These are phyloP conservation scores for Lactarius deliciosus DNA, from an alignment of 768 basidiomycete species.

Conservation along the genomic window DNA sequence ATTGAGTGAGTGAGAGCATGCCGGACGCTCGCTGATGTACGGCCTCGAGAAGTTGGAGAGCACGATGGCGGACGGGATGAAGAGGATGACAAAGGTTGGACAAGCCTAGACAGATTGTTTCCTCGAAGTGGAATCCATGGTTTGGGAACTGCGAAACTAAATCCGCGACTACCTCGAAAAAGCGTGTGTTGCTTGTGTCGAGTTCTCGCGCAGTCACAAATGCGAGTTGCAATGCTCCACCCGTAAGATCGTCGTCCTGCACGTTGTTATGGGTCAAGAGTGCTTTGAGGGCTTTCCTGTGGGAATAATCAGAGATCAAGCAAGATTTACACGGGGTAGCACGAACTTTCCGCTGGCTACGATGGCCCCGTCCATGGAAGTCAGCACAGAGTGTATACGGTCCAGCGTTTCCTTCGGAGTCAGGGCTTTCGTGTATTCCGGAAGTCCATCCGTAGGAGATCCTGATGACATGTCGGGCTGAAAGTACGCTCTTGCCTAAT, in stretches of 20 bases:
- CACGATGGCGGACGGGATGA: conserved; percentile 61
- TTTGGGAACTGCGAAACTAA: conserved; percentile 54
- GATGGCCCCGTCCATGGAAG: conserved; percentile 51
- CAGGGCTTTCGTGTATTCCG: conserved; percentile 55
- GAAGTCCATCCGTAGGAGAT: conserved; percentile 63
- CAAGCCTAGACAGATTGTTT: conserved; percentile 73
- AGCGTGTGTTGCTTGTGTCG: conserved; percentile 56
- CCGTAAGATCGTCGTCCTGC: conserved; percentile 54
- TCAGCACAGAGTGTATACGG: conserved; percentile 66
- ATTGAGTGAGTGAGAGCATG: conserved; percentile 63
- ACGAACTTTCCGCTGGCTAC: conserved; percentile 67
- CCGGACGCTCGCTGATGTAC: conserved; percentile 70
- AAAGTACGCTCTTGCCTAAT: conserved; percentile 77
- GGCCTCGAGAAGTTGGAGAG: conserved; percentile 74
- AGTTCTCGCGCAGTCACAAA: conserved; percentile 57
- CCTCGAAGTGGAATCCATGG: conserved; percentile 70
- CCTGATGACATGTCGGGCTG: conserved; percentile 55
- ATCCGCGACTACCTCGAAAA: conserved; percentile 79
- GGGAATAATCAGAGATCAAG: conserved; percentile 23
- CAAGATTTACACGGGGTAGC: background rate
- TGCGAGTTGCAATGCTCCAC: conserved; percentile 66
- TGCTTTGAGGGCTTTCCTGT: conserved; percentile 73
- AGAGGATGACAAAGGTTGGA: conserved; percentile 81
- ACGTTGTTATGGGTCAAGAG: conserved; percentile 56
- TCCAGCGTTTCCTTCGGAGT: conserved; percentile 56